phyloP scores from a whole-genome alignment of 192 early-diverging fungal genomes.

The Dissophora ornata region DNA sequence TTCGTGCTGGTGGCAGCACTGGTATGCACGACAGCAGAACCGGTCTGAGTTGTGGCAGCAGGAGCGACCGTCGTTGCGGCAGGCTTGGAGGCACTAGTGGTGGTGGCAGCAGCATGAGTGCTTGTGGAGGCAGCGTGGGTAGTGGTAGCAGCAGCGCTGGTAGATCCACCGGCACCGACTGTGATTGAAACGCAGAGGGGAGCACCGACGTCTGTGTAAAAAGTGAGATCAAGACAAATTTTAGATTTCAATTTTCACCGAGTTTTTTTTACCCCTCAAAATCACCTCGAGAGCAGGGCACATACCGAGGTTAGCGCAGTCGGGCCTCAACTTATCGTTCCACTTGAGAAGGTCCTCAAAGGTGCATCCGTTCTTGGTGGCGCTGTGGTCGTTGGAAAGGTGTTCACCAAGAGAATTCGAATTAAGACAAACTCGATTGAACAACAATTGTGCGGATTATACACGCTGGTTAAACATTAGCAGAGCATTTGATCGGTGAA shows the following conservation, averaged over 20 bases:
- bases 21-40: neutral
- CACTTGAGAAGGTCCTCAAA: slow-evolving; percentile 23
- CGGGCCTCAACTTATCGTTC: slow-evolving; percentile 33
- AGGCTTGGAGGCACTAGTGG: neutral
- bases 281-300: no score
- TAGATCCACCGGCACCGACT: slow-evolving; percentile 2
- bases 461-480: no score
- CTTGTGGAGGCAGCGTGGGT: no score
- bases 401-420: no score
- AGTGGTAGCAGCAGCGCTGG: neutral
- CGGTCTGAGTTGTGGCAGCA: neutral
- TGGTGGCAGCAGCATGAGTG: no score
- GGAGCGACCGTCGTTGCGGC: neutral
- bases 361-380: slow-evolving; percentile 28
- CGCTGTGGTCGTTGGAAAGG: no score
- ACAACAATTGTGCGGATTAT: no score
- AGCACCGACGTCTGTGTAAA: slow-evolving; percentile 15
- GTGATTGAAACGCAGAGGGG: slow-evolving; percentile 28
- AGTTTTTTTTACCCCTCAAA: no score
- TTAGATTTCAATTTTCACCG: no score
- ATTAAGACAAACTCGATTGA: no score
- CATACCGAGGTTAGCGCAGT: slow-evolving; percentile 27
- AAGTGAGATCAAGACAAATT: no score
- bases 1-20: slow-evolving; percentile 2
- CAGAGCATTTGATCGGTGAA: no score